A percentile compares a stretch with the other conserved stretches of the same genome.
These are phyloP conservation scores for Claviceps monticola DNA, from an alignment of 2,329 filamentous ascomycete genomes.

Conservation along the genomic window DNA sequence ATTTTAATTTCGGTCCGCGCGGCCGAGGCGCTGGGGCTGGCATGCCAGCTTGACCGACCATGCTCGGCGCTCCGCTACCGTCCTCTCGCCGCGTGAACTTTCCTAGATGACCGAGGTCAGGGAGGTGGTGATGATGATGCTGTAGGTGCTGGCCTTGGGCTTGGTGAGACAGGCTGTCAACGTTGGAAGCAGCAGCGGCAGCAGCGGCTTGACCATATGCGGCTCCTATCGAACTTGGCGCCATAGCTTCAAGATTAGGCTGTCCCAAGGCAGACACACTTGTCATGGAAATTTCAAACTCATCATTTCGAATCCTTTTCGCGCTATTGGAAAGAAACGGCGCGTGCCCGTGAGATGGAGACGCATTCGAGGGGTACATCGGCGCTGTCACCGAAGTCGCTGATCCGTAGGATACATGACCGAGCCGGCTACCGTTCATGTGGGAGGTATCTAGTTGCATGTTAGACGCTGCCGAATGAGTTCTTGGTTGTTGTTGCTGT, in stretches of 20 bases:
- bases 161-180: conserved; percentile 2
- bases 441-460: conserved; percentile 41
- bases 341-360: conserved; percentile 21
- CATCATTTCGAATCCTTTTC: conserved; percentile 44
- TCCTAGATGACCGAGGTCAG: conserved; percentile 55
- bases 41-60: conserved; percentile 81
- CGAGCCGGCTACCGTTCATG: conserved; percentile 38
- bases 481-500: conserved; percentile 8
- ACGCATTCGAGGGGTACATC: conserved; percentile 36
- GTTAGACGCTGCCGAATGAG: conserved; percentile 25
- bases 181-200: conserved; percentile 10
- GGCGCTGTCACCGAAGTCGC: conserved; percentile 35
- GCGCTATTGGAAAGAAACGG: conserved; percentile 20
- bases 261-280: conserved; percentile 40
- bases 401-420: conserved; percentile 37
- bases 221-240: conserved; percentile 37
- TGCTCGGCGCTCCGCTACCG: conserved; percentile 55
- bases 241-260: conserved; percentile 40
- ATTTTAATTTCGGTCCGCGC: conserved; percentile 81
- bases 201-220: conserved; percentile 34
- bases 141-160: conserved; percentile 27
- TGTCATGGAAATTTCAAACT: conserved; percentile 41
- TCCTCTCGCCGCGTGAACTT: conserved; percentile 53
- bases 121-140: conserved; percentile 74
- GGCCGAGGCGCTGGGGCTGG: conserved; percentile 68